These are phyloP conservation scores for Ustilago bromivora DNA, from an alignment of 1,284 basidiomycete species.

Conservation along the genomic window DNA sequence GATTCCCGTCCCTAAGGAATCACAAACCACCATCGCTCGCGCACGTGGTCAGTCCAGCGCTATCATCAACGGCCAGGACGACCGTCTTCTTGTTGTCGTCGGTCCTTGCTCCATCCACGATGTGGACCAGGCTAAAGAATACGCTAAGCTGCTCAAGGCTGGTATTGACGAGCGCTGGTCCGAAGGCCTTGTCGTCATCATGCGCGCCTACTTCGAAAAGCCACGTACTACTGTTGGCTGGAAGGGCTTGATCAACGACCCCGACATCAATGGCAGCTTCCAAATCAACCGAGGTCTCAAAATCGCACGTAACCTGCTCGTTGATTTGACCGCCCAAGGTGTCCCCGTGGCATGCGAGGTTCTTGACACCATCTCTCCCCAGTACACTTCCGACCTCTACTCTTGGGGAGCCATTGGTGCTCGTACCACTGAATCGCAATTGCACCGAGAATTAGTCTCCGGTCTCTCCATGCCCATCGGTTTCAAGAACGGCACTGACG, in stretches of 20 bases:
- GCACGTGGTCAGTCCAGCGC: conserved; percentile 57
- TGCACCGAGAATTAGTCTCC: conserved; percentile 71
- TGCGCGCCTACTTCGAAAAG: conserved; percentile 92
- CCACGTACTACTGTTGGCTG: conserved; percentile 80
- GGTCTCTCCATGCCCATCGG: conserved; percentile 73
- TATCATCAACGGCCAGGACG: conserved; percentile 66
- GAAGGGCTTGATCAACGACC: conserved; percentile 81
- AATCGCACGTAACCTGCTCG: conserved; percentile 86
- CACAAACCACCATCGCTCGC: conserved; percentile 60
- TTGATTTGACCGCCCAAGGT: conserved; percentile 87
- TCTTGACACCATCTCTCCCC: conserved; percentile 76
- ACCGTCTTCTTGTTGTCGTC: conserved; percentile 69
- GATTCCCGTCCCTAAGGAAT: conserved; percentile 58
- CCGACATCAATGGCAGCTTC: conserved; percentile 91
- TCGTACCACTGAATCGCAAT: conserved; percentile 79
- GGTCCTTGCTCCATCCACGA: conserved; percentile 98
- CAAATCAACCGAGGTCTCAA: conserved; percentile 90
- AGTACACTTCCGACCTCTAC: conserved; percentile 77
- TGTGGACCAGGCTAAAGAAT: conserved; percentile 87
- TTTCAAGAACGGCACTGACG: conserved; percentile 99
- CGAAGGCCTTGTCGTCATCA: conserved; percentile 86
- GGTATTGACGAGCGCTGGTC: conserved; percentile 68
- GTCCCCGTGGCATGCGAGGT: conserved; percentile 94
- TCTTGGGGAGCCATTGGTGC: conserved; percentile 99
- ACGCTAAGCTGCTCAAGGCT: conserved; percentile 74